Evolutionary conservation across 2,329 filamentous ascomycete species (phyloP).

Genomic region (Salinomyces thailandicus): DNA sequence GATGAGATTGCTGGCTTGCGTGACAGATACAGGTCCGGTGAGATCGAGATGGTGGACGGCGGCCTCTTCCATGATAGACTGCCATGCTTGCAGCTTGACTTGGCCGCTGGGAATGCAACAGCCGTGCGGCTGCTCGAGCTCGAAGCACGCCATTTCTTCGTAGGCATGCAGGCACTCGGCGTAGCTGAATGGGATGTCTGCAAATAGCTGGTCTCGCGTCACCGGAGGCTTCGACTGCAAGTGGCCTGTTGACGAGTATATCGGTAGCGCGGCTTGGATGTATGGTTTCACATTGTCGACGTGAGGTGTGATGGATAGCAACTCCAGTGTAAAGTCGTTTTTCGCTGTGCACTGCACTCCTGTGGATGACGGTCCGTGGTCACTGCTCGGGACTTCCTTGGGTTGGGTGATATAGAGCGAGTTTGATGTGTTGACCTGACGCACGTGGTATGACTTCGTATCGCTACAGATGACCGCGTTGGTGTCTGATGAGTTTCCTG

Average conservation of each 20-base stretch:
- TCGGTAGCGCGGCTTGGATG: conserved; percentile 29
- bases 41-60: conserved; percentile 33
- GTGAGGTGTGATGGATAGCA: conserved; percentile 20
- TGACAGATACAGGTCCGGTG: conserved; percentile 27
- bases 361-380: conserved; percentile 18
- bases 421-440: conserved; percentile 57
- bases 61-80: conserved; percentile 31
- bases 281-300: conserved; percentile 19
- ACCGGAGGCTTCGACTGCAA: conserved; percentile 11
- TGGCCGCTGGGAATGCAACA: conserved; percentile 40
- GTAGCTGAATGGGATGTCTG: conserved; percentile 42
- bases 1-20: conserved; percentile 9
- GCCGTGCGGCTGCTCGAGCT: conserved; percentile 22
- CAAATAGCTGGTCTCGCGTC: conserved; percentile 34
- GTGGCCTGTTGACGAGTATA: conserved; percentile 27
- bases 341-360: conserved; percentile 35
- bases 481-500: conserved; percentile 20
- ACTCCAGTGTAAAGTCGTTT: conserved; percentile 36
- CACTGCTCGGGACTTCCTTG: conserved; percentile 14
- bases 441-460: conserved; percentile 47
- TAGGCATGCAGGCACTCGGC: conserved; percentile 42
- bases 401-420: conserved; percentile 46
- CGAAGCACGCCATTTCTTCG: conserved; percentile 44
- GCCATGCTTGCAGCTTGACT: conserved; percentile 41
- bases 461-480: conserved; percentile 50